These are phyloP conservation scores for Leishmania gerbilli DNA, from an alignment of 208 protist species.

Conservation along the genomic window DNA sequence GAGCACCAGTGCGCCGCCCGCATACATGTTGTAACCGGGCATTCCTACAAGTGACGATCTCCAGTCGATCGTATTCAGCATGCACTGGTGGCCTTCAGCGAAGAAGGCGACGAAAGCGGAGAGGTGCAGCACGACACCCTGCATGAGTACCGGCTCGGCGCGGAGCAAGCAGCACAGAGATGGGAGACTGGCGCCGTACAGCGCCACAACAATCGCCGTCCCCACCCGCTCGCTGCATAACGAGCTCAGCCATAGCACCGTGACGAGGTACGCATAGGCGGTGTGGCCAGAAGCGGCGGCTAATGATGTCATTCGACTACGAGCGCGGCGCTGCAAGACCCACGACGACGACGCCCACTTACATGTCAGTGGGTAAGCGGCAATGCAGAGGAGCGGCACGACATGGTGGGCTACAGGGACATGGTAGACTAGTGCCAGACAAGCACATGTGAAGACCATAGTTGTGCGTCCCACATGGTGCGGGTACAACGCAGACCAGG, in stretches of 20 bases:
- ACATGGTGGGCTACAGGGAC: slow-evolving; percentile 54
- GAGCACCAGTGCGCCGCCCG: slow-evolving; percentile 58
- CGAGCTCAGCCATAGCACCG: slow-evolving; percentile 52
- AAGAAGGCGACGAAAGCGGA: slow-evolving; percentile 61
- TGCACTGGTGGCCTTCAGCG: slow-evolving; percentile 68
- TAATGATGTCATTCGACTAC: not conserved
- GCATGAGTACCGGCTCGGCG: slow-evolving; percentile 13
- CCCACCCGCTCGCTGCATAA: slow-evolving; percentile 59
- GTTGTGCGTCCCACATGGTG: slow-evolving; percentile 3
- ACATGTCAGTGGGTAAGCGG: not conserved
- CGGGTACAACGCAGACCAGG: slow-evolving; percentile 23
- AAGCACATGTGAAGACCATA: slow-evolving; percentile 5
- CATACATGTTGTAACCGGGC: slow-evolving; percentile 46
- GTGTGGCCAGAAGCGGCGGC: not conserved
- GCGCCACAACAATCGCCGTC: slow-evolving; percentile 38
- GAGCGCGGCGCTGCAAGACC: not conserved
- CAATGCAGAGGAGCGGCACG: slow-evolving; percentile 33
- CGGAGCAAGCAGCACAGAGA: slow-evolving; percentile 21
- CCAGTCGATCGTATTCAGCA: slow-evolving; percentile 79
- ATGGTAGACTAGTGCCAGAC: slow-evolving; percentile 34
- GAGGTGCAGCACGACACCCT: slow-evolving; percentile 53
- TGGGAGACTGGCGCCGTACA: slow-evolving; percentile 44
- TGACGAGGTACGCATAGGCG: slow-evolving; percentile 41
- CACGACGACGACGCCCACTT: not conserved
- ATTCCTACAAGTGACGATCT: slow-evolving; percentile 80